Evolutionary conservation across 2,329 filamentous ascomycete genomes (phyloP), one percentile per base, ranked within the genome.

Genomic region (Stachybotrys chartarum): DNA sequence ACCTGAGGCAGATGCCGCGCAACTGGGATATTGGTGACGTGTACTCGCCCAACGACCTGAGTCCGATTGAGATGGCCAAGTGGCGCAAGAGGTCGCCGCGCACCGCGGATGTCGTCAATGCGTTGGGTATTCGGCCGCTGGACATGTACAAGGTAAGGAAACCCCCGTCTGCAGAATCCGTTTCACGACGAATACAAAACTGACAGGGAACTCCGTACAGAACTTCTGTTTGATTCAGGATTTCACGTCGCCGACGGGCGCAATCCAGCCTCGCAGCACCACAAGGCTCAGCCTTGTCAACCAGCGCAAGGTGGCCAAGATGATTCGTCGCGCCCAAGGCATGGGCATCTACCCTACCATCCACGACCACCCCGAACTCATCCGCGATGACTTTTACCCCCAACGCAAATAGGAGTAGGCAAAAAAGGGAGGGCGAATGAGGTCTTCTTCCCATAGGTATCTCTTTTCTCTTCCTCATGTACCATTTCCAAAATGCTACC

Each of bases 161-260:
- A 49, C 48, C 32, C 12, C 18, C 14, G 14, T 11, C 24, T n/a
- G n/a, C 3, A 30, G 7, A 44, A 45, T 32, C 49, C n/a, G 49
- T 31, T 35, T 3, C 7, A 12, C 14, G n/a, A 16, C 6, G 17
- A 55, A 51, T 24, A 30, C 12, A 45, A 18, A 30, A 6, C 52
- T 63, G 14, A 64, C 51, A 10, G 12, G 31, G 3, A 42, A 10
- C 53, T 42, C 32, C 52, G 35, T 51, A 18, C 65, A 96, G 91
- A 99, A 99, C 74, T 96, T 96, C 70, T 84, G 89, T 44, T 83
- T 99, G 58, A 88, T 97, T 73, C 88, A 88, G 35, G 91, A 97
- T 70, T 97, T 88, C 70, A 88, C 94, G 66, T 91, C 89, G 1
- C 74, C 86, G 11, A 89, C 90, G 75, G 94, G 93, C 52, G 84